Evolutionary conservation across 1,139 yeast species (phyloP), one percentile per base, ranked within the genome.

Genomic region (Debaryomyces sp.): DNA sequence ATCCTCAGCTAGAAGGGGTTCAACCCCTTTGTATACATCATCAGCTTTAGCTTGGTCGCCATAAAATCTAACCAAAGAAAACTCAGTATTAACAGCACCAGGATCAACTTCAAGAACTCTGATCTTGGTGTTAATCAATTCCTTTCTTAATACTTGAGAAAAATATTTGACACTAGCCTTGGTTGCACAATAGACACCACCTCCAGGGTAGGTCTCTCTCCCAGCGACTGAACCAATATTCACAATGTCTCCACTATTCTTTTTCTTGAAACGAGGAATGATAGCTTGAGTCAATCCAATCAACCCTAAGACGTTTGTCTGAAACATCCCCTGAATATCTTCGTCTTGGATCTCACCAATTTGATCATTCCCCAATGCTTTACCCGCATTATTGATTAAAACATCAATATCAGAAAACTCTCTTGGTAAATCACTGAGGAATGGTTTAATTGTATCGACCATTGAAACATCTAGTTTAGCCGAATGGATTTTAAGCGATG

Each of bases 371-470:
- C 96, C 96, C 44, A 82, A 71, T 1, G 94, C 96, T 67, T 85
- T 80, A 36, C 96, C 96, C 6, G 96, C 95, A 63, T 89, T 89
- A 73, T 89, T 89, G 52, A 89, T 71, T 49, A 89, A 74, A 33
- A 89, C 80, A 63, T 84, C 89, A 52, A 84, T 77, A 53, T 80
- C 82, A 40, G 75, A 65, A 59, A 81, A 83, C 33, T 80, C 87
- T 29, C 56, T 56, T 6, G 89, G 89, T 43, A 83, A 63, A 13
- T 55, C 55, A 3, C 68, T 65, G 44, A 89, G 68, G 58, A 83
- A 85, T 41, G 79, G 74, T 35, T 74, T 69, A 54, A 88, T 81
- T 33, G 78, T 68, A 10, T 71, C 73, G 44, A 70, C 66, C 41
- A 67, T 82, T 67, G 60, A 73, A n/a, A 89, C 88, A 62, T 89